phyloP scores from a whole-genome alignment of 805 yeast genomes.

The Tetrapisispora namnaoensis region DNA sequence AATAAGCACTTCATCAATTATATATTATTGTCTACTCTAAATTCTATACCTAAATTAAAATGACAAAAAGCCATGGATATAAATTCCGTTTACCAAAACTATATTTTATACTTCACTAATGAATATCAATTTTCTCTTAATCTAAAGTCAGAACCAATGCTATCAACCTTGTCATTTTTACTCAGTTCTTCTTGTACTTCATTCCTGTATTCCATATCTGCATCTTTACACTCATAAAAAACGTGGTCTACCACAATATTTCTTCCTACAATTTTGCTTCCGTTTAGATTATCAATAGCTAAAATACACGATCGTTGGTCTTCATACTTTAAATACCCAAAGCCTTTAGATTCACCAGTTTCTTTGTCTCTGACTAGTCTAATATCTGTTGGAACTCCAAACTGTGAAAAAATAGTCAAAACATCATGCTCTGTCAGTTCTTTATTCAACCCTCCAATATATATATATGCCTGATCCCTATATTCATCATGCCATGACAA shows the following conservation, averaged over 20 bases:
- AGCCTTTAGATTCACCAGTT: slow-evolving; percentile 61
- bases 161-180: background rate
- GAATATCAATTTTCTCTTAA: background rate
- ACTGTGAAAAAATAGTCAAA: slow-evolving; percentile 73
- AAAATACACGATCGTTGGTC: slow-evolving; percentile 70
- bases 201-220: slow-evolving; percentile 40
- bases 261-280: slow-evolving; percentile 44
- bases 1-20: too few species aligned
- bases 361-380: slow-evolving; percentile 56
- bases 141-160: background rate
- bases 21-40: too few species aligned
- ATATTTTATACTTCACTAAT: too few species aligned
- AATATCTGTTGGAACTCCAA: slow-evolving; percentile 74
- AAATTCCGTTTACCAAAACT: too few species aligned
- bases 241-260: slow-evolving; percentile 62
- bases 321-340: slow-evolving; percentile 75
- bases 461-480: slow-evolving; percentile 63
- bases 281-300: slow-evolving; percentile 85
- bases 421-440: slow-evolving; percentile 68
- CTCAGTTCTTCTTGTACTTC: slow-evolving; percentile 26
- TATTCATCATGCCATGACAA: slow-evolving; percentile 91
- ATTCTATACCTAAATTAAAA: too few species aligned
- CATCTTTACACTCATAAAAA: slow-evolving; percentile 45
- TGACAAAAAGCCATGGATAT: too few species aligned
- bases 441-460: slow-evolving; percentile 61